Base-by-base conservation (phyloP, 106 monocot genomes). In the Triglochin maritima region DNA sequence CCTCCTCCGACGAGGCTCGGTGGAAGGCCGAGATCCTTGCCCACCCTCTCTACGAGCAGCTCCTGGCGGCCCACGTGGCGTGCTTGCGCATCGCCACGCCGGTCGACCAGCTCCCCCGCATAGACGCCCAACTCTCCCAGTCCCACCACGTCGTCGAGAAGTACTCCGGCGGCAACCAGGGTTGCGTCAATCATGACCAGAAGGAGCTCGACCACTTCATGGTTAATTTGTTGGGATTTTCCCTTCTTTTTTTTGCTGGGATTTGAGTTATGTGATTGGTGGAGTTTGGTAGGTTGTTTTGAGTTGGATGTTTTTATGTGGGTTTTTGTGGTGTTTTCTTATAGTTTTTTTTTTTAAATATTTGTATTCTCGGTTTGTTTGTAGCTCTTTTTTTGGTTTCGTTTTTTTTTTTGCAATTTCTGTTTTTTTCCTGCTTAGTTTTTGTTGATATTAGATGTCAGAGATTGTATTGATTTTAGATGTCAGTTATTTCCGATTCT, bases 171-270 rank as follows among this genome's bases (percentile, higher is more conserved):
- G 50, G 78, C 3, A 78, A 76, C 58, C 76, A 72, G 5, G 75
- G 69, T 12, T 69, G 5, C 44, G 53, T 57, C 11, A 53, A 60
- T 8, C 70, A 76, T 7, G 86, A 86, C 5, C 70, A 80, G 58
- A 86, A 93, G 80, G 93, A 89, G 74, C 89, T 93, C 71, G 93
- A 93, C 63, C 88, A 82, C 50, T 93, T 93, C 84, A 89, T 93
- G 89, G 93, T 93, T 46, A 7, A 6, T 64, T 63, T 45, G 16
- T 44, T 50, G 44, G 6, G 62, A n/a, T 65, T 16, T 60, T 44
- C 4, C 11, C n/a, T 64, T 2, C 10, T 60, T 41, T 9, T 9
- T 49, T 4, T 46, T 10, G 17, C 57, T 16, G 52, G 29, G 29
- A 29, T 29, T 29, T 29, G 29, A 29, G 1, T 29, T 29, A 29